Conservation (phyloP, 495 filamentous ascomycete species). For the Penicillium arizonense region DNA sequence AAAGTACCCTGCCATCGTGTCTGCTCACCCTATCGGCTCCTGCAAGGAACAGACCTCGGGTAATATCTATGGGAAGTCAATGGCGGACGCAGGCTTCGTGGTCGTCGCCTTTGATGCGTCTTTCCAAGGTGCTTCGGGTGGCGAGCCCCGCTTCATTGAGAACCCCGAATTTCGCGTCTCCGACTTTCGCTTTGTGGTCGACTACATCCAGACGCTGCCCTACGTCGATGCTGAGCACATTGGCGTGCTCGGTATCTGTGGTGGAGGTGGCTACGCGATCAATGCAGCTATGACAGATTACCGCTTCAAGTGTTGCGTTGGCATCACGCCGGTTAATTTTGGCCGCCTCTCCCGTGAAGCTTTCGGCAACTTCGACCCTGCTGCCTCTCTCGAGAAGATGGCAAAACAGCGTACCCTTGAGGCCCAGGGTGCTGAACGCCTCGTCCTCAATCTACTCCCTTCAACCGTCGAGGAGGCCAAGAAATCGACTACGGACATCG, state of each 20-base stretch:
- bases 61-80: constrained; percentile 25
- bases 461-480: constrained; percentile 13
- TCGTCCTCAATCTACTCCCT: constrained; percentile 12
- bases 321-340: constrained; percentile 24
- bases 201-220: constrained; percentile 27
- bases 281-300: constrained; percentile 34
- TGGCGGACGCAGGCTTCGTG: constrained; percentile 33
- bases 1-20: constrained; percentile 18
- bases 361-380: constrained; percentile 14
- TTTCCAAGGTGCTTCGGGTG: constrained; percentile 33
- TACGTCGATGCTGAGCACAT: constrained; percentile 31
- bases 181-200: constrained; percentile 31
- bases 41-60: constrained; percentile 40
- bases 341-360: constrained; percentile 22
- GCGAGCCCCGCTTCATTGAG: constrained; percentile 31
- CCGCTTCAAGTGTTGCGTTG: constrained; percentile 32
- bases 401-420: constrained; percentile 19
- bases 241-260: constrained; percentile 38
- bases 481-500: constrained; percentile 12
- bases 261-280: constrained; percentile 30
- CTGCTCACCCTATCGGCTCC: constrained; percentile 28
- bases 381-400: constrained; percentile 16
- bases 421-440: constrained; percentile 16
- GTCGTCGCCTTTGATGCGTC: constrained; percentile 33
- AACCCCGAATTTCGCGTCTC: constrained; percentile 33